phyloP scores from a whole-genome alignment of 805 yeast genomes.

The Millerago galiae region DNA sequence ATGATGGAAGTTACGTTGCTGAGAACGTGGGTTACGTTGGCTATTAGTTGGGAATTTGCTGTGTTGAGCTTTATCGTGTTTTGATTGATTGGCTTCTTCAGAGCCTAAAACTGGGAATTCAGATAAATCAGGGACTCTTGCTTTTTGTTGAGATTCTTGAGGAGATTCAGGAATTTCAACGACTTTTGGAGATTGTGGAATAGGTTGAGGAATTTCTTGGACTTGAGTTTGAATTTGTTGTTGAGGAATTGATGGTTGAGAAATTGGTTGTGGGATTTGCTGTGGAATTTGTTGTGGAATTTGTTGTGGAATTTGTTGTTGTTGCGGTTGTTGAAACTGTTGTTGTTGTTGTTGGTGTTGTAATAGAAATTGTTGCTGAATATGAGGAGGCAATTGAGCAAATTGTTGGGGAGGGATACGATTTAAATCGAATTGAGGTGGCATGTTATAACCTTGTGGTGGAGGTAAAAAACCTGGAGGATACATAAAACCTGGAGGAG shows the following conservation, averaged over 20 bases:
- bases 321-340: constrained; percentile 16
- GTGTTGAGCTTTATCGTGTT: constrained; percentile 17
- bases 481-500: constrained; percentile 18
- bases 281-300: constrained; percentile 15
- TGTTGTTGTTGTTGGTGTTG: constrained; percentile 22
- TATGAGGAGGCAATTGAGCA: constrained; percentile 24
- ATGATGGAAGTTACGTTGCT: constrained; percentile 14
- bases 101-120: constrained; percentile 53
- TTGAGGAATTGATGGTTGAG: constrained; percentile 10
- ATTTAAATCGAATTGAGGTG: constrained; percentile 20
- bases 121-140: constrained; percentile 28
- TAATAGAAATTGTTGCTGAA: constrained; percentile 24
- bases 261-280: constrained; percentile 8
- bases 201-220: constrained; percentile 10
- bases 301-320: constrained; percentile 14
- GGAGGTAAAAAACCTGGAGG: constrained; percentile 27
- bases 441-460: constrained; percentile 11
- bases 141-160: constrained; percentile 21
- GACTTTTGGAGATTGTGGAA: constrained; percentile 1
- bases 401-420: constrained; percentile 22
- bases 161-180: neutral
- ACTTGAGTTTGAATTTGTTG: constrained; percentile 17
- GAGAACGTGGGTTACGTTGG: constrained; percentile 16
- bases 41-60: constrained; percentile 3
- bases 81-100: constrained; percentile 23